Percentiles rank a stretch among this genome's conserved stretches.
phyloP scores from a whole-genome alignment of 805 yeast species.

The Hanseniaspora jakobsenii region DNA sequence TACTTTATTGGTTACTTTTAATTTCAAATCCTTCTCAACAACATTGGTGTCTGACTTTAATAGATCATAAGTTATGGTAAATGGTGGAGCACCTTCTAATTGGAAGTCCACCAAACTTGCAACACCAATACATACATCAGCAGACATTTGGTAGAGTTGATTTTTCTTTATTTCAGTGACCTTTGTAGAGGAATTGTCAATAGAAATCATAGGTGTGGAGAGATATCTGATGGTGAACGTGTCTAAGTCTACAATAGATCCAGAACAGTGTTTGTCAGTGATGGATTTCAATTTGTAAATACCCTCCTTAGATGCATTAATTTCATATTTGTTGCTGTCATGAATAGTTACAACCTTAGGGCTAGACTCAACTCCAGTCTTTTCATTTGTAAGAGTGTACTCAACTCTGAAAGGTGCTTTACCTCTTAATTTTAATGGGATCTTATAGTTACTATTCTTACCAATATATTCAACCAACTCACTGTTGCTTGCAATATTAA shows the following conservation, averaged over 20 bases:
- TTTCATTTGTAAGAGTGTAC: slow-evolving; percentile 22
- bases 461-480: slow-evolving; percentile 35
- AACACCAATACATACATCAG: slow-evolving; percentile 37
- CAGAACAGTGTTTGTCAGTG: slow-evolving; percentile 43
- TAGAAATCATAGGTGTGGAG: slow-evolving; percentile 34
- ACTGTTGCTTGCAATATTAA: slow-evolving; percentile 31
- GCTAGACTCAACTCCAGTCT: neutral
- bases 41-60: slow-evolving; percentile 47
- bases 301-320: slow-evolving; percentile 37
- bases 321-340: slow-evolving; percentile 25
- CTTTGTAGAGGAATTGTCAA: neutral
- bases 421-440: slow-evolving; percentile 54
- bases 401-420: slow-evolving; percentile 39
- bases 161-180: neutral
- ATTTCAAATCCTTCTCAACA: slow-evolving; percentile 25
- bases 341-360: slow-evolving; percentile 20
- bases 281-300: slow-evolving; percentile 35
- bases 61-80: slow-evolving; percentile 55
- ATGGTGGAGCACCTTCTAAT: slow-evolving; percentile 52
- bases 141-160: slow-evolving; percentile 25
- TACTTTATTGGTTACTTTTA: slow-evolving; percentile 42
- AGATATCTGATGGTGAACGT: slow-evolving; percentile 34
- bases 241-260: slow-evolving; percentile 31
- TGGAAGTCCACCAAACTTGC: slow-evolving; percentile 40
- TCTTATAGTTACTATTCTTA: slow-evolving; percentile 45